Evolutionary conservation across 148 eudicot genomes (phyloP).

Genomic region (Limonium bicolor): DNA sequence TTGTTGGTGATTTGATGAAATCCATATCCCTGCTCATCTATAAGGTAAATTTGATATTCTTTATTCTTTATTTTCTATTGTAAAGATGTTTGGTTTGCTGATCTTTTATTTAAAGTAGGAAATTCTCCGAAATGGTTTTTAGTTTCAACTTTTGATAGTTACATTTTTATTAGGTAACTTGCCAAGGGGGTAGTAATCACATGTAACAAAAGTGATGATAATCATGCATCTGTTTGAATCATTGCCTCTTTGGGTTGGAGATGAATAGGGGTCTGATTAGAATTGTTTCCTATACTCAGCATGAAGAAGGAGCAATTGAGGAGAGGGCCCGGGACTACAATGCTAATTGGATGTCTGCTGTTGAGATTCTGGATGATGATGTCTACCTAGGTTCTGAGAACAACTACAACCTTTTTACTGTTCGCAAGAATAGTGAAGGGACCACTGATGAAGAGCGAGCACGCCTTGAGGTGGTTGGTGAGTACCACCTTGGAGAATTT

Average conservation of each 20-base stretch:
- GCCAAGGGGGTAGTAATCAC: no score
- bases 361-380: constrained; percentile 88
- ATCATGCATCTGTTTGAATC: no score
- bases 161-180: no score
- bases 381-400: constrained; percentile 82
- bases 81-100: no score
- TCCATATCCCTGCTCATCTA: constrained; percentile 83
- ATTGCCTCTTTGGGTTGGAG: no score
- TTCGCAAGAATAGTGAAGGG: constrained; percentile 84
- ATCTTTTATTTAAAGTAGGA: no score
- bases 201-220: no score
- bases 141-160: no score
- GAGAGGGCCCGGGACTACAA: constrained; percentile 98
- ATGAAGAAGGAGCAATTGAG: constrained; percentile 98
- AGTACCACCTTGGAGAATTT: constrained; percentile 94
- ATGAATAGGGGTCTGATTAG: no score
- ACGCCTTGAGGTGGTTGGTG: constrained; percentile 98
- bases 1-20: constrained; percentile 96
- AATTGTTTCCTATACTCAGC: constrained; percentile 30
- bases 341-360: constrained; percentile 98
- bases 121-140: no score
- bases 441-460: constrained; percentile 95
- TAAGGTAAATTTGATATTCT: constrained; percentile 32
- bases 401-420: constrained; percentile 80
- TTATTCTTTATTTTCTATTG: not conserved